Evolutionary conservation across 164 flowering plant species (phyloP).

Genomic region (Kingdonia uniflora): DNA sequence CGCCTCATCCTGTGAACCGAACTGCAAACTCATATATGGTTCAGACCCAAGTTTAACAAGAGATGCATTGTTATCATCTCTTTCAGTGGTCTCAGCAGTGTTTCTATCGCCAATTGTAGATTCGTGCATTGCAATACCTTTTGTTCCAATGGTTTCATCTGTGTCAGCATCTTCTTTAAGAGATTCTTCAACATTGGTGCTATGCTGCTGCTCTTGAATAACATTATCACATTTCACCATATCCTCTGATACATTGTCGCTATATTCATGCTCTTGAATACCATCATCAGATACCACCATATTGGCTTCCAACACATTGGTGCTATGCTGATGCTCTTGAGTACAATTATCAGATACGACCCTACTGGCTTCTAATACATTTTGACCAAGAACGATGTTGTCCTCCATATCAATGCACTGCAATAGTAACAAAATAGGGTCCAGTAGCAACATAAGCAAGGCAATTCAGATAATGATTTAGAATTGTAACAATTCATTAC

Average conservation of each 20-base stretch:
- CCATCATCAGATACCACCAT: too few relatives aligned
- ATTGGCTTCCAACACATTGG: too few relatives aligned
- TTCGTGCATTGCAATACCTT: not conserved
- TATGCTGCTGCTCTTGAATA: too few relatives aligned
- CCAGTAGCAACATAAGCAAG: not conserved
- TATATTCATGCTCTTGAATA: too few relatives aligned
- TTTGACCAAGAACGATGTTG: too few relatives aligned
- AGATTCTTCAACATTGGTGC: too few relatives aligned
- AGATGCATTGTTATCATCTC: slow-evolving; percentile 6
- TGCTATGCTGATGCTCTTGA: too few relatives aligned
- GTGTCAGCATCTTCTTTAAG: not conserved
- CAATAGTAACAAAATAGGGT: not conserved
- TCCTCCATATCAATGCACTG: too few relatives aligned
- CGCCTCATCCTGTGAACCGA: slow-evolving; percentile 11
- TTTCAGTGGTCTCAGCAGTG: slow-evolving; percentile 2
- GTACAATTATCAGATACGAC: too few relatives aligned
- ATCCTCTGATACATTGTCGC: too few relatives aligned
- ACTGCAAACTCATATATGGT: slow-evolving; percentile 9
- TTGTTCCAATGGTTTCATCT: slow-evolving; percentile 7
- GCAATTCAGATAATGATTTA: not conserved
- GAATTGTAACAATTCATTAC: not conserved
- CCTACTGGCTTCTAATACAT: too few relatives aligned
- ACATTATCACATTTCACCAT: too few relatives aligned
- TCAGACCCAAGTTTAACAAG: slow-evolving; percentile 8
- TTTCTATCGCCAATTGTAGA: not conserved